Evolutionary conservation across 2,329 filamentous ascomycete species (phyloP).

Genomic region (Blastomyces emzantsi): DNA sequence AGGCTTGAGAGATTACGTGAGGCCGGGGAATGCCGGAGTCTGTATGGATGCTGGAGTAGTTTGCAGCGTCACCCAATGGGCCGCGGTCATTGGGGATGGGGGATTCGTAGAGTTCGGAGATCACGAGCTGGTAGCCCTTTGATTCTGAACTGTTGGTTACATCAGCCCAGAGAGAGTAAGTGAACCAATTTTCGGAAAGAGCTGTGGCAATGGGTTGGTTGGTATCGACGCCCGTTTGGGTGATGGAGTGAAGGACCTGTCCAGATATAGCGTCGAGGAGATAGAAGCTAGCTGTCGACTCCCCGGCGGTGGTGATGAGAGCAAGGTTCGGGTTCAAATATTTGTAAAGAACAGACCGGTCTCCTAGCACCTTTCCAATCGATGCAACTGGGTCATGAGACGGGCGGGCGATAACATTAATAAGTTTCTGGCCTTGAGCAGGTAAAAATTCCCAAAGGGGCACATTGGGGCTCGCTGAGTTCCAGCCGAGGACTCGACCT

Average conservation of each 20-base stretch:
- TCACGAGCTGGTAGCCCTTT: constrained; percentile 76
- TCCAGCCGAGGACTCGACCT: constrained; percentile 39
- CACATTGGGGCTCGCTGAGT: constrained; percentile 26
- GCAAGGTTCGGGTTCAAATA: constrained; percentile 85
- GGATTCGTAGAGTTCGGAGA: constrained; percentile 88
- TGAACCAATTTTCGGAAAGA: constrained; percentile 91
- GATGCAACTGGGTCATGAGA: constrained; percentile 82
- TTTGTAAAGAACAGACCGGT: constrained; percentile 93
- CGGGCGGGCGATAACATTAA: constrained; percentile 58
- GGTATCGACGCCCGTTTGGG: constrained; percentile 64
- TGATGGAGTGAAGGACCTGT: constrained; percentile 61
- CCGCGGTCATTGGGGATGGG: constrained; percentile 75
- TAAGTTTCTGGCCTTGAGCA: constrained; percentile 56
- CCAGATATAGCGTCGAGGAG: constrained; percentile 82
- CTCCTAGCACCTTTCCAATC: constrained; percentile 85
- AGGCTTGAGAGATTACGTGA: constrained; percentile 69
- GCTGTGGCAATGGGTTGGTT: constrained; percentile 64
- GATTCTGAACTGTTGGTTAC: constrained; percentile 42
- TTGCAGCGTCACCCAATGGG: constrained; percentile 57
- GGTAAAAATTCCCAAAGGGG: constrained; percentile 67
- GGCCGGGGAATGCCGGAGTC: constrained; percentile 55
- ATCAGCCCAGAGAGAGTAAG: constrained; percentile 66
- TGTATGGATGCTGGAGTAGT: constrained; percentile 69
- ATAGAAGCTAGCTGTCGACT: constrained; percentile 60
- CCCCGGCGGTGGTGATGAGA: constrained; percentile 61